phyloP scores from a whole-genome alignment of 1,284 basidiomycete species.

The Puccinia horiana region DNA sequence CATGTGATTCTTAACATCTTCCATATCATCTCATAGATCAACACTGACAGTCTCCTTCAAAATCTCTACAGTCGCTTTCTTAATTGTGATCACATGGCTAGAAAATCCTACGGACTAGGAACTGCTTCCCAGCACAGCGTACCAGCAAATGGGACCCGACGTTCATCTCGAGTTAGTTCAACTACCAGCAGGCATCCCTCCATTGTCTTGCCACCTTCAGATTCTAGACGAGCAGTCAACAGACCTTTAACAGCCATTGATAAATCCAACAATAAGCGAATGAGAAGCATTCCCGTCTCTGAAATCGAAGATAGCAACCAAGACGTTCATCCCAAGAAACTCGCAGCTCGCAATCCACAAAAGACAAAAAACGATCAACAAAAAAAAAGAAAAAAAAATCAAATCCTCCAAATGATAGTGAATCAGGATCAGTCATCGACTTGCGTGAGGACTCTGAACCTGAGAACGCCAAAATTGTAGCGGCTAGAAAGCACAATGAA shows the following conservation, averaged over 20 bases:
- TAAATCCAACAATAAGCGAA: slow-evolving; percentile 9
- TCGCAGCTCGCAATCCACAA: background rate
- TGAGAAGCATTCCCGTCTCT: slow-evolving; percentile 4
- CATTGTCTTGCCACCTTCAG: too few relatives aligned
- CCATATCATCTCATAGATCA: too few relatives aligned
- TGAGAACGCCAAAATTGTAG: background rate
- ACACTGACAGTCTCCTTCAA: too few relatives aligned
- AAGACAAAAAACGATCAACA: background rate
- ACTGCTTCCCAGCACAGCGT: background rate
- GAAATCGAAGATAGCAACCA: slow-evolving; percentile 3
- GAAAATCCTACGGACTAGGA: slow-evolving; percentile 20
- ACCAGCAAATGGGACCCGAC: background rate
- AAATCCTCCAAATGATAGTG: background rate
- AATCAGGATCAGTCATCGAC: background rate
- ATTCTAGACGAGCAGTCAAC: slow-evolving; percentile 11
- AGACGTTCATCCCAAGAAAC: background rate
- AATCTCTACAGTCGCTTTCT: too few relatives aligned
- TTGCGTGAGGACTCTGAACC: slow-evolving; percentile 17
- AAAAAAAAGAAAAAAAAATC: slow-evolving; percentile 6
- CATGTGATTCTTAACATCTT: background rate
- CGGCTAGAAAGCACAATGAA: background rate
- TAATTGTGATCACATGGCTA: background rate
- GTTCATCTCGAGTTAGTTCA: slow-evolving; percentile 18
- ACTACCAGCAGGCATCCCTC: slow-evolving; percentile 15
- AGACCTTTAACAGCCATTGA: slow-evolving; percentile 15